Percentiles rank a stretch among this genome's conserved stretches.
Evolutionary conservation across 2,329 filamentous ascomycete species (phyloP).

Genomic region (Lachnellula hyalina): DNA sequence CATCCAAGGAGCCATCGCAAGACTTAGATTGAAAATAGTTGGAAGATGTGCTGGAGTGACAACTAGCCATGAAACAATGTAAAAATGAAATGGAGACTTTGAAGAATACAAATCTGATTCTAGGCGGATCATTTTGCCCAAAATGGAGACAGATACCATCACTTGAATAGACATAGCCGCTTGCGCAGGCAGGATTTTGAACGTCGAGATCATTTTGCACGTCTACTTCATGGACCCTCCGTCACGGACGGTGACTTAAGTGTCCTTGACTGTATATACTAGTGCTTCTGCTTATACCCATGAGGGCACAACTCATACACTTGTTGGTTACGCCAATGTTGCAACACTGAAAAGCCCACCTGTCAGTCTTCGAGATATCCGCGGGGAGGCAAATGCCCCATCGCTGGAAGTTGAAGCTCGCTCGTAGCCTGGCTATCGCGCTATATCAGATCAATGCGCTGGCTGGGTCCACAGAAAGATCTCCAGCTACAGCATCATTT

Average conservation of each 20-base stretch:
- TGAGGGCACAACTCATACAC: neutral
- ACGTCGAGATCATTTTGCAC: neutral
- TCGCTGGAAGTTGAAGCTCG: neutral
- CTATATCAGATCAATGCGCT: constrained; percentile 1
- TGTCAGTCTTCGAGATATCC: neutral
- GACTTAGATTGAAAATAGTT: too few species aligned
- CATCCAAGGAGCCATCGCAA: too few species aligned
- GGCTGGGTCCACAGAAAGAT: constrained; percentile 2
- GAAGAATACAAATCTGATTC: too few species aligned
- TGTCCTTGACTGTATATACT: neutral
- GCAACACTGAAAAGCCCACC: neutral
- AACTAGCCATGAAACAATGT: too few species aligned
- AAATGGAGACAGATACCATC: too few species aligned
- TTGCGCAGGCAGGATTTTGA: neutral
- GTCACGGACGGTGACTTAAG: neutral
- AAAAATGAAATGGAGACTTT: too few species aligned
- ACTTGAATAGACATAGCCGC: neutral
- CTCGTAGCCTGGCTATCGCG: neutral
- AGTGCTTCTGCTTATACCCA: neutral
- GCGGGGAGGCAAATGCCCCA: neutral
- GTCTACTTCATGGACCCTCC: neutral
- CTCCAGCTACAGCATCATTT: neutral
- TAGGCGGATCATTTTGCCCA: too few species aligned
- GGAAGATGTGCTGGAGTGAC: too few species aligned
- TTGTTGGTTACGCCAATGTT: neutral